A percentile compares a stretch with the other conserved stretches of the same genome.
Conservation (phyloP, 1,139 yeast genomes). For the Sugiyamaella novakii region DNA sequence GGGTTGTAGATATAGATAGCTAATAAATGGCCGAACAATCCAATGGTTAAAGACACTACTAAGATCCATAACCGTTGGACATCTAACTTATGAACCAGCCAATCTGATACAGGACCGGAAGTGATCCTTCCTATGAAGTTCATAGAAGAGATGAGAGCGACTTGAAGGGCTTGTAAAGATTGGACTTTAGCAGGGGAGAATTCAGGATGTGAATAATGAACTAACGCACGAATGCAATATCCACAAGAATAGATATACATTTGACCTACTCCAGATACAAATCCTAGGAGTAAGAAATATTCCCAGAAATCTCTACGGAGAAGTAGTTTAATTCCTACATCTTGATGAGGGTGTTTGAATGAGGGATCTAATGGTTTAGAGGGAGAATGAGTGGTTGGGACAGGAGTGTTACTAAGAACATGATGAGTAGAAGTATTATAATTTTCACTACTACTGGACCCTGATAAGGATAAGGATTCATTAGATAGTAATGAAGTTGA, state of each 20-base stretch:
- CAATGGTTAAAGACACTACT: conserved; percentile 49
- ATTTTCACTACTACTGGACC: neutral
- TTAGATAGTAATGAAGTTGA: conserved; percentile 11
- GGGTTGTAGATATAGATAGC: conserved; percentile 37
- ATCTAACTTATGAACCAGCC: conserved; percentile 52
- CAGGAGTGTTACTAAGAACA: neutral
- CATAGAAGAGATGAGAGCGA: conserved; percentile 62
- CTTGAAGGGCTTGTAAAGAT: conserved; percentile 67
- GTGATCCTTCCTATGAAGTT: conserved; percentile 66
- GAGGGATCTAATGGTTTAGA: neutral
- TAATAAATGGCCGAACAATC: conserved; percentile 40
- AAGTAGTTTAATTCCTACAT: conserved; percentile 23
- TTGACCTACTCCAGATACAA: conserved; percentile 70
- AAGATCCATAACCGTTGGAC: conserved; percentile 72
- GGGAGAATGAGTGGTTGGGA: neutral
- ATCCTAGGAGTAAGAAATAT: conserved; percentile 52
- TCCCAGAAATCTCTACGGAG: conserved; percentile 40
- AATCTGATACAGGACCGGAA: conserved; percentile 65
- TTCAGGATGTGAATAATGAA: conserved; percentile 42
- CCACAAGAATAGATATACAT: conserved; percentile 75
- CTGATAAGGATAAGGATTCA: conserved; percentile 2
- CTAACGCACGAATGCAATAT: conserved; percentile 58
- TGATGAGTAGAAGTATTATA: neutral
- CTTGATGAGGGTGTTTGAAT: conserved; percentile 14
- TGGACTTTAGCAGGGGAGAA: conserved; percentile 33